These are phyloP conservation scores for Raphanus hybrid DNA, from an alignment of 441 rosid genomes.

Conservation along the genomic window DNA sequence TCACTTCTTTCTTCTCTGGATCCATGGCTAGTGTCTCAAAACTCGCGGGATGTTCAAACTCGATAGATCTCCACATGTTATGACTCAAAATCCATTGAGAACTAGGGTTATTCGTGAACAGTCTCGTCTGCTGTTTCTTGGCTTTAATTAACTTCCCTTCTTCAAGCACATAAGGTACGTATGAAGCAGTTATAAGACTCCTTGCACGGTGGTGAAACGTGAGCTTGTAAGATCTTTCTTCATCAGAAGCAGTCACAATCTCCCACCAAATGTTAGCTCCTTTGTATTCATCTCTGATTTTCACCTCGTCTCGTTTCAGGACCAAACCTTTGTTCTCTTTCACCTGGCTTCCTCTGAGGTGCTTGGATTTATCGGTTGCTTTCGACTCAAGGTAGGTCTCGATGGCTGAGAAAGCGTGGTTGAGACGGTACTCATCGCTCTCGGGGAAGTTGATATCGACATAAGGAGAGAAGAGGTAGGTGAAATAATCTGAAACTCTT, in stretches of 20 bases:
- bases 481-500: slow-evolving; percentile 7
- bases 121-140: slow-evolving; percentile 47
- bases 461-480: slow-evolving; percentile 41
- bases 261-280: slow-evolving; percentile 49
- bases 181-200: slow-evolving; percentile 32
- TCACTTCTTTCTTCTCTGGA: slow-evolving; percentile 66
- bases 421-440: slow-evolving; percentile 36
- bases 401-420: slow-evolving; percentile 46
- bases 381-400: slow-evolving; percentile 45
- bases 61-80: slow-evolving; percentile 81
- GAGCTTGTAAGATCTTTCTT: slow-evolving; percentile 42
- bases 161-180: slow-evolving; percentile 40
- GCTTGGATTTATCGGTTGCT: slow-evolving; percentile 40
- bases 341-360: slow-evolving; percentile 39
- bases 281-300: slow-evolving; percentile 34
- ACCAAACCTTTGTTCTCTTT: slow-evolving; percentile 40
- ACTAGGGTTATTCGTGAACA: slow-evolving; percentile 46
- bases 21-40: slow-evolving; percentile 64
- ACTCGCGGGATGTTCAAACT: slow-evolving; percentile 81
- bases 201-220: slow-evolving; percentile 43
- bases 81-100: slow-evolving; percentile 40
- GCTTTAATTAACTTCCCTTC: slow-evolving; percentile 42
- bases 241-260: slow-evolving; percentile 13
- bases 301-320: slow-evolving; percentile 42
- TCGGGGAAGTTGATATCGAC: slow-evolving; percentile 46